Evolutionary conservation across 768 basidiomycete species (phyloP).

Genomic region (Boletus eberwhitei): DNA sequence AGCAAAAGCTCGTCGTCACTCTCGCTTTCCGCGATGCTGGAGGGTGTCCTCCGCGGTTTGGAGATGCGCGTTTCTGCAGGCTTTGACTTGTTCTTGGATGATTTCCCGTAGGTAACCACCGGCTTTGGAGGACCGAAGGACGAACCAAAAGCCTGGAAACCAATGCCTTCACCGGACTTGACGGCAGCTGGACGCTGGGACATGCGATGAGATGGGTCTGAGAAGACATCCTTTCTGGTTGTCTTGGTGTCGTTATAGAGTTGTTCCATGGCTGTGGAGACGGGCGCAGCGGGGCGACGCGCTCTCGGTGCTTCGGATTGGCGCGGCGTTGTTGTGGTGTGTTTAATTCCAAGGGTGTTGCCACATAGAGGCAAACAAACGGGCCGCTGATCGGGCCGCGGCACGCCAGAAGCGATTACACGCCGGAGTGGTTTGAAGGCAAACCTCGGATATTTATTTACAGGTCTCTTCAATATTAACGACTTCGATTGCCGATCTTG

Average conservation of each 20-base stretch:
- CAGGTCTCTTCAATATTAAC: neutral
- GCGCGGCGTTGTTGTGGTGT: conserved; percentile 29
- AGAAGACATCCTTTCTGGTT: neutral
- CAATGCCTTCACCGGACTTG: conserved; percentile 25
- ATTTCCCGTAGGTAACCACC: neutral
- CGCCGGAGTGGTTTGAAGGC: neutral
- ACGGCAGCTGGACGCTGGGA: conserved; percentile 20
- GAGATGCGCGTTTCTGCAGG: neutral
- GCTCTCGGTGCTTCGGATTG: conserved; percentile 2
- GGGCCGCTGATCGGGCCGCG: conserved; percentile 1
- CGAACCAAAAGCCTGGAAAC: conserved; percentile 25
- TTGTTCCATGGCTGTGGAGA: conserved; percentile 21
- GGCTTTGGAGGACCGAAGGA: conserved; percentile 15
- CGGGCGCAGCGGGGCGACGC: neutral
- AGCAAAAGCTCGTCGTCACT: conserved; percentile 32
- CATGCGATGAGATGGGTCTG: conserved; percentile 23
- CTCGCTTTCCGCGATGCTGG: conserved; percentile 1
- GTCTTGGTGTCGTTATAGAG: neutral
- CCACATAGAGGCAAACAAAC: conserved; percentile 18
- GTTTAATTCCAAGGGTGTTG: conserved; percentile 25
- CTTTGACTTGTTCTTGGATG: conserved; percentile 13
- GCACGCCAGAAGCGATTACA: neutral
- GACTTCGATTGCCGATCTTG: conserved; percentile 12
- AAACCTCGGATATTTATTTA: neutral
- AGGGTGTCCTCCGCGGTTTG: neutral